Evolutionary conservation across 2,329 filamentous ascomycete species (phyloP), one percentile per base, ranked within the genome.

Genomic region (Colletotrichum sp.): DNA sequence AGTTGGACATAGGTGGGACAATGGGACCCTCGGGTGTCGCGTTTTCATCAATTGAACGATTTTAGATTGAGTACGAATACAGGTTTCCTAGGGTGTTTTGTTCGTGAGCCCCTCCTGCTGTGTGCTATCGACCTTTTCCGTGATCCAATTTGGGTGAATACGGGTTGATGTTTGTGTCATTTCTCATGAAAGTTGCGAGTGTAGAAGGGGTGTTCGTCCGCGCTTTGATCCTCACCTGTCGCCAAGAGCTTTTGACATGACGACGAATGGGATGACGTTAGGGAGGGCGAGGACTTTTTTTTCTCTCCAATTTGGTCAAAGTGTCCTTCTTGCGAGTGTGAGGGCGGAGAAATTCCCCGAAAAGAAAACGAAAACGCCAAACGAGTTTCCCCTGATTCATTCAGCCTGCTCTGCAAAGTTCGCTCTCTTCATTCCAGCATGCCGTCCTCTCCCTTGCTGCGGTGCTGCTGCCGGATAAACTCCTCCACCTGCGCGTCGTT

Each of bases 381-480:
- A 63, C 30, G 9, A 60, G 15, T 32, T 21, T 34, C 59, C 30
- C 59, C 59, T 63, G 59, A 63, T 21, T 21, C 28, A 36, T 21
- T 8, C 44, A 52, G 44, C 44, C 44, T 13, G n/a, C n/a, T 52
- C 44, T 59, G 9, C 13, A 28, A 2, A 10, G 36, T 39, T 39
- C 0, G 36, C 2, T 63, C 30, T 55, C 44, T 10, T 78, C 65
- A 59, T 72, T 81, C 68, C 67, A 81, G 71, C 24, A 82, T 62
- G 8, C 80, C 81, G 28, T 84, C 81, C 13, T 82, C 78, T 34
- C 79, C 83, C 76, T 85, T 87, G 81, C 89, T 90, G 52, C 85
- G 81, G 79, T 91, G 88, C 81, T 90, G 89, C 65, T 90, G 88
- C 66, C 87, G 84, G 36, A 91, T 82, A 75, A 91, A 91, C 32